phyloP scores from a whole-genome alignment of 208 protist genomes.

The Acanthamoeba divionensis region DNA sequence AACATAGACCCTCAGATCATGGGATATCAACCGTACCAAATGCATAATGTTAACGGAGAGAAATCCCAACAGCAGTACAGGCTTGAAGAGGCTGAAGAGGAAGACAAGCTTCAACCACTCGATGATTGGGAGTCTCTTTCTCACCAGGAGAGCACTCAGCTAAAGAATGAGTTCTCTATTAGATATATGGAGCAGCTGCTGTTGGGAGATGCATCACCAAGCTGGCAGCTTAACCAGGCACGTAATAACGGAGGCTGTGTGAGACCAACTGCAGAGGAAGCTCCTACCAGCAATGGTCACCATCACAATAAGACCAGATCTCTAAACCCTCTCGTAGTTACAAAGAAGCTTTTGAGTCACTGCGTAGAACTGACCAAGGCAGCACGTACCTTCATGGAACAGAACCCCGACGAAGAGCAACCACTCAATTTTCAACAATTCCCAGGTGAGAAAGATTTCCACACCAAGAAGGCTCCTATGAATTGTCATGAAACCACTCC shows the following conservation, averaged over 20 bases:
- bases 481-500: no score
- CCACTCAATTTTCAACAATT: neutral
- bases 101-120: no score
- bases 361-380: neutral
- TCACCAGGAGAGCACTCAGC: neutral
- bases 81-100: no score
- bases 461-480: neutral
- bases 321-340: neutral
- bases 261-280: no score
- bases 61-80: no score
- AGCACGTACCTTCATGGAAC: conserved; percentile 45
- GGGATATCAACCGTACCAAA: neutral
- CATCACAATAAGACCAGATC: neutral
- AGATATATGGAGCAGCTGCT: neutral
- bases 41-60: neutral
- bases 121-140: neutral
- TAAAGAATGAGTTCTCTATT: conserved; percentile 12
- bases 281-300: no score
- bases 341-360: neutral
- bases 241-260: no score
- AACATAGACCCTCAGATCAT: conserved; percentile 48
- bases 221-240: no score
- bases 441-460: conserved; percentile 20
- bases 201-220: no score
- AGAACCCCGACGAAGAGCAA: conserved; percentile 40